These are phyloP conservation scores for Parasarocladium wereldwijsianum DNA, from an alignment of 2,329 filamentous ascomycete genomes.

Conservation along the genomic window DNA sequence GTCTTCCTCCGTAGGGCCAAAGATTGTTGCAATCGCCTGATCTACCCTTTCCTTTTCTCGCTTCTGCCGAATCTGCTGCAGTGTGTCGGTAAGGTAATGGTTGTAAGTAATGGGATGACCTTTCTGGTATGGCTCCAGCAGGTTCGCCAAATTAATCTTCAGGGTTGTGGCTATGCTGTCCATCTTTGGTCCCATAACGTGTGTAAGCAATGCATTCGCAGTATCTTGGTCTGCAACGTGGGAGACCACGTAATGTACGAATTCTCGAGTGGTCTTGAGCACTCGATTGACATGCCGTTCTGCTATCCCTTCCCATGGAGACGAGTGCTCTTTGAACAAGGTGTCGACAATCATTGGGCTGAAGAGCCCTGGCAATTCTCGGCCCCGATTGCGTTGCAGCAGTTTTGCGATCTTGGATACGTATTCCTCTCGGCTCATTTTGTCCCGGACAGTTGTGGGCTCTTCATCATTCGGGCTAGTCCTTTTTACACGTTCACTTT, in stretches of 20 bases:
- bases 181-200: constrained; percentile 17
- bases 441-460: not conserved
- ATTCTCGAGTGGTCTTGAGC: constrained; percentile 28
- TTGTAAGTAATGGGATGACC: constrained; percentile 38
- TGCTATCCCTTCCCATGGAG: constrained; percentile 35
- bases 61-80: constrained; percentile 10
- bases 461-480: not conserved
- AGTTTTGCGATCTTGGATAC: constrained; percentile 9
- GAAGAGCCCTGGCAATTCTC: constrained; percentile 46
- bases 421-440: constrained; percentile 8
- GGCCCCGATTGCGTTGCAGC: constrained; percentile 13
- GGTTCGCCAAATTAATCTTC: constrained; percentile 24
- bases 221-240: constrained; percentile 24
- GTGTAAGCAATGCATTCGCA: constrained; percentile 21
- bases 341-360: constrained; percentile 43
- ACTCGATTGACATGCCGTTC: constrained; percentile 7
- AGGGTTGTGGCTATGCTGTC: constrained; percentile 18
- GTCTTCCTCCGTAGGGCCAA: constrained; percentile 10
- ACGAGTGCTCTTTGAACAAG: constrained; percentile 44
- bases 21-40: constrained; percentile 8
- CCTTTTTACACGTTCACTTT: not conserved
- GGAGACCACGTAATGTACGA: constrained; percentile 28
- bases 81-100: constrained; percentile 23
- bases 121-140: constrained; percentile 28
- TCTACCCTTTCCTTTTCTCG: constrained; percentile 6